These are phyloP conservation scores for Penicillium griseofulvum DNA, from an alignment of 2,329 filamentous ascomycete species.

Conservation along the genomic window DNA sequence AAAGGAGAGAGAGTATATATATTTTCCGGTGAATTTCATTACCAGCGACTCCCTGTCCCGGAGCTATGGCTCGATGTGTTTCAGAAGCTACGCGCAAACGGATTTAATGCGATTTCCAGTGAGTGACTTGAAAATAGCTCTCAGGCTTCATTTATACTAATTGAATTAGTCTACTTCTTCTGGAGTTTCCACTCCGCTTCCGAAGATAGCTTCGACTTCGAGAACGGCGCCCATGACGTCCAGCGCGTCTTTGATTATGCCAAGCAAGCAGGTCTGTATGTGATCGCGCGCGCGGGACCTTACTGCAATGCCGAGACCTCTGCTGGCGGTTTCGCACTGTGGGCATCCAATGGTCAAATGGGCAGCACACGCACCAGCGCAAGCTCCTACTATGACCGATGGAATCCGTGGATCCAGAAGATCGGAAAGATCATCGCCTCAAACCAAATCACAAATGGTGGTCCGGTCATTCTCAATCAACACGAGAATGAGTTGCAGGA, in stretches of 20 bases:
- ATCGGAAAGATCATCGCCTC: slow-evolving; percentile 50
- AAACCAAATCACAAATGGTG: slow-evolving; percentile 53
- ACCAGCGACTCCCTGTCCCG: slow-evolving; percentile 53
- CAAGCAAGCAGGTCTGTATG: slow-evolving; percentile 52
- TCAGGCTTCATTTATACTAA: neutral
- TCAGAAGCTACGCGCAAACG: slow-evolving; percentile 54
- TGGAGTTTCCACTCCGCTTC: slow-evolving; percentile 33
- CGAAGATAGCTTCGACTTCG: slow-evolving; percentile 47
- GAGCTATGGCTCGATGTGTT: slow-evolving; percentile 57
- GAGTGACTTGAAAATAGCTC: slow-evolving; percentile 1
- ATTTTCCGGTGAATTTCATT: slow-evolving; percentile 54
- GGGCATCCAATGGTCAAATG: slow-evolving; percentile 49
- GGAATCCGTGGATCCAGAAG: slow-evolving; percentile 49
- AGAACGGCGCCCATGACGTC: slow-evolving; percentile 51
- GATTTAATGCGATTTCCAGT: slow-evolving; percentile 52
- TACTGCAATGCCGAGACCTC: slow-evolving; percentile 55
- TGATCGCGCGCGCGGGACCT: slow-evolving; percentile 52
- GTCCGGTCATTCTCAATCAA: slow-evolving; percentile 53
- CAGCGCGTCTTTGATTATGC: slow-evolving; percentile 52
- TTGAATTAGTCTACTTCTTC: slow-evolving; percentile 29
- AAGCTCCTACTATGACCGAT: slow-evolving; percentile 45
- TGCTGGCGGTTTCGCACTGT: slow-evolving; percentile 48
- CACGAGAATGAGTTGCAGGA: slow-evolving; percentile 56
- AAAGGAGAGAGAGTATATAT: slow-evolving; percentile 51
- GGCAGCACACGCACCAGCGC: slow-evolving; percentile 47